A percentile compares a stretch with the other conserved stretches of the same genome.
phyloP scores from a whole-genome alignment of 2,329 filamentous ascomycete genomes.

The Microdochium nivale region DNA sequence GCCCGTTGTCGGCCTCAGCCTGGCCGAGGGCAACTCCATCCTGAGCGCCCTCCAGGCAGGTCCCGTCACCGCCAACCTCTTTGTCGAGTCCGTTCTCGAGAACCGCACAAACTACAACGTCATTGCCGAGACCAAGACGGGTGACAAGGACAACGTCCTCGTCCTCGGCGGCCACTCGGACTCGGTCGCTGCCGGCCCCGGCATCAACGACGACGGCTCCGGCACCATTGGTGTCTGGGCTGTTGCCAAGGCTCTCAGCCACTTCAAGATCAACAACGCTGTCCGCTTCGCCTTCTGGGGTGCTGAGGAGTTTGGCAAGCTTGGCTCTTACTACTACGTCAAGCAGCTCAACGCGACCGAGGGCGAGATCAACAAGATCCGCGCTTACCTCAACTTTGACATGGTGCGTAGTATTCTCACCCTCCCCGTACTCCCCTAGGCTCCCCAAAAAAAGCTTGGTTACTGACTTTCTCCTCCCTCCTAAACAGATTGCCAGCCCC shows the following conservation, averaged over 20 bases:
- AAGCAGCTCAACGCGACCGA: conserved; percentile 28
- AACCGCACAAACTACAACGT: conserved; percentile 32
- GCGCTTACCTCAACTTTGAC: conserved; percentile 54
- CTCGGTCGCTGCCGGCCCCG: conserved; percentile 39
- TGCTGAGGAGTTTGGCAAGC: conserved; percentile 40
- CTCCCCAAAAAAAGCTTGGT: no score
- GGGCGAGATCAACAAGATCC: conserved; percentile 41
- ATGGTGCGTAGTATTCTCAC: conserved; percentile 40
- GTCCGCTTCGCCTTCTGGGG: conserved; percentile 43
- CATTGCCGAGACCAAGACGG: conserved; percentile 38
- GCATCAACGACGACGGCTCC: conserved; percentile 57
- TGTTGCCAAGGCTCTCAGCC: conserved; percentile 31
- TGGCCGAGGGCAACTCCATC: conserved; percentile 29
- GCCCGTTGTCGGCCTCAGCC: conserved; percentile 42
- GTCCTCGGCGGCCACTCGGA: conserved; percentile 39
- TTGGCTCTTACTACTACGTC: conserved; percentile 42
- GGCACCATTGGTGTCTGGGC: conserved; percentile 40
- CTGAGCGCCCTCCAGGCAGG: conserved; percentile 18
- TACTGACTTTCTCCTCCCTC: not conserved
- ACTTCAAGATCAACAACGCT: conserved; percentile 36
- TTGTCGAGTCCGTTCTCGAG: conserved; percentile 9
- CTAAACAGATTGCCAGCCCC: conserved; percentile 28
- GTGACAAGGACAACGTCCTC: conserved; percentile 39
- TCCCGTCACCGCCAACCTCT: conserved; percentile 7
- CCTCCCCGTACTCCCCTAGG: no score